A percentile compares a stretch with the other conserved stretches of the same genome.
These are phyloP conservation scores for Daldinia sp. DNA, from an alignment of 2,329 filamentous ascomycete genomes.

Conservation along the genomic window DNA sequence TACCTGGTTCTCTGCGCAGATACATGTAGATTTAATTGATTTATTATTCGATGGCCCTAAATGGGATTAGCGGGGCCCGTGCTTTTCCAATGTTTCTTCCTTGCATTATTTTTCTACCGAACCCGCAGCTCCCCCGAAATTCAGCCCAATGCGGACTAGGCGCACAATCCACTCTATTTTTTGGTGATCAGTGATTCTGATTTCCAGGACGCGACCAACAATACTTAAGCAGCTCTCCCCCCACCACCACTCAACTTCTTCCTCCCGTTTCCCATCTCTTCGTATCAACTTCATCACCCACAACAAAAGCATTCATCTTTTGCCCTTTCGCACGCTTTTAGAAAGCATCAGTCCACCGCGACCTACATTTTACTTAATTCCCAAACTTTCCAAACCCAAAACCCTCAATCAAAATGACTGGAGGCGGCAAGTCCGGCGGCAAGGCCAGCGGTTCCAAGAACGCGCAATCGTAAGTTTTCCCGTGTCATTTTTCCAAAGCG, in stretches of 20 bases:
- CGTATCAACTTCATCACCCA: constrained; percentile 50
- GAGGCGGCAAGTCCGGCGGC: constrained; percentile 99
- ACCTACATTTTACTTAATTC: constrained; percentile 33
- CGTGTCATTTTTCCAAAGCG: background rate
- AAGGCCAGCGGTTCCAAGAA: constrained; percentile 99
- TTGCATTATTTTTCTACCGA: constrained; percentile 35
- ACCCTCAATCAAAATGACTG: constrained; percentile 89
- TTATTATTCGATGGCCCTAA: constrained; percentile 1
- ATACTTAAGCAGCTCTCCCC: constrained; percentile 54
- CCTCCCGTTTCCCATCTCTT: constrained; percentile 54
- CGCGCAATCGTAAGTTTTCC: constrained; percentile 92
- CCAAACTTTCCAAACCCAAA: constrained; percentile 49
- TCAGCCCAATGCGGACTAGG: constrained; percentile 47
- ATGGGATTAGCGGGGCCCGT: background rate
- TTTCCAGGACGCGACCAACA: constrained; percentile 50
- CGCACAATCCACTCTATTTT: constrained; percentile 39
- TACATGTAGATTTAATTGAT: constrained; percentile 8
- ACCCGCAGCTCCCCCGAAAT: constrained; percentile 37
- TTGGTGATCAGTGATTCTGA: constrained; percentile 49
- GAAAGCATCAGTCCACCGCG: constrained; percentile 40
- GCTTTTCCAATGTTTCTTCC: constrained; percentile 4
- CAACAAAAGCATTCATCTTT: constrained; percentile 44
- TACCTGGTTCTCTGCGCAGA: background rate
- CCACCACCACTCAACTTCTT: constrained; percentile 52
- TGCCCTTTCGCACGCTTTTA: constrained; percentile 42